Conservation (phyloP, 805 yeast species). For the Hanseniaspora hatyaiensis region DNA sequence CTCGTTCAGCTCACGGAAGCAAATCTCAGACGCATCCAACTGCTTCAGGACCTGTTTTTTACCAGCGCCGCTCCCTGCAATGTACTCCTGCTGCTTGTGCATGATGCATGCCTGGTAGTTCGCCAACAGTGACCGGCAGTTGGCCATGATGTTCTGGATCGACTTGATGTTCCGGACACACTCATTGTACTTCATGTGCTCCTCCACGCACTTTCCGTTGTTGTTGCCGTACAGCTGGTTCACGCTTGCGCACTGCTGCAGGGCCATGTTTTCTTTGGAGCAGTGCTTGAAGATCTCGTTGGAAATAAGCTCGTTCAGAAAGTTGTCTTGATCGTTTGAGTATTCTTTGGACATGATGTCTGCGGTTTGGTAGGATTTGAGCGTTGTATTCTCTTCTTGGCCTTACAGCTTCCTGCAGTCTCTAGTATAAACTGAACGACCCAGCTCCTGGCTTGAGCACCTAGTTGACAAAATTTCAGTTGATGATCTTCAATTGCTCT, state of each 20-base stretch:
- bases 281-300: slow-evolving; percentile 13
- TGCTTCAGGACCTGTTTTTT: background rate
- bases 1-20: slow-evolving; percentile 5
- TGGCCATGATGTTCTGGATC: slow-evolving; percentile 5
- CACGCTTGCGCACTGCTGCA: slow-evolving; percentile 7
- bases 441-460: background rate
- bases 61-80: background rate
- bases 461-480: background rate
- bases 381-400: no score
- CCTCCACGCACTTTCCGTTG: slow-evolving; percentile 6
- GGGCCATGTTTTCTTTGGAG: slow-evolving; percentile 8
- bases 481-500: no score
- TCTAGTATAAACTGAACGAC: background rate
- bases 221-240: background rate
- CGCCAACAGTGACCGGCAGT: background rate
- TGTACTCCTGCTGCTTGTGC: background rate
- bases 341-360: slow-evolving; percentile 9
- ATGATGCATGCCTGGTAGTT: slow-evolving; percentile 10
- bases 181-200: background rate
- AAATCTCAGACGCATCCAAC: slow-evolving; percentile 6
- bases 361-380: no score
- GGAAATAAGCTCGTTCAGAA: slow-evolving; percentile 7
- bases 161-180: slow-evolving; percentile 14
- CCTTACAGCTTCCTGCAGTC: no score
- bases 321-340: slow-evolving; percentile 9